Evolutionary conservation across 331 rosid species (phyloP), one percentile per base, ranked within the genome.

Genomic region (Erythrophleum ivorense): DNA sequence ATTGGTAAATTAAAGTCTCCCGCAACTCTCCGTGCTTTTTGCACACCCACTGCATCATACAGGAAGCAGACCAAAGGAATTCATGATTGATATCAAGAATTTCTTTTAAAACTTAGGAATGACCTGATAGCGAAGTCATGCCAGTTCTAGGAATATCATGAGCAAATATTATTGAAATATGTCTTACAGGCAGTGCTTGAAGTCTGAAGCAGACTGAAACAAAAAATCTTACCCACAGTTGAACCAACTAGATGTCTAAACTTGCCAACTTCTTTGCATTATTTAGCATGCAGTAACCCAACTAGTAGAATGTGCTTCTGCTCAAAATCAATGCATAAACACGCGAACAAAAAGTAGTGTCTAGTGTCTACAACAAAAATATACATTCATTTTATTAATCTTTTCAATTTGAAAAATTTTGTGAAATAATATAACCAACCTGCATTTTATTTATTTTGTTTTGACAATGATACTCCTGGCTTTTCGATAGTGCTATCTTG

Each of bases 31-130:
- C 91, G 89, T 13, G 98, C 98, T 85, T 95, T 95, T 66, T 73
- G 94, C 85, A 93, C 97, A 16, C 99, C 99, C 85, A 95, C 99
- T 93, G 86, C 91, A 91, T 80, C 45, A 60, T 34, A 76, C 71
- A 80, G 76, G 59, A 63, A 72, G 75, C 34, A 58, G 68, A 73
- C 76, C 76, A 52, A 59, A 83, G 77, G 50, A 74, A 64, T 79
- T 71, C 77, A 76, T 45, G 69, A 48, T 45, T 60, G 49, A 72
- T 76, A 74, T 45, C 57, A 84, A 63, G 24, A 79, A 79, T 59
- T 70, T 81, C 79, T 58, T 12, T 65, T 38, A 24, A 64, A 79
- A 71, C 34, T 64, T n/a, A 66, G 10, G 21, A 81, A 83, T 41
- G 24, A 18, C 31, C 48, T 7, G n/a, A 65, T 65, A 65, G 29